Evolutionary conservation across 140 eudicot genomes (phyloP), one percentile per base, ranked within the genome.

Genomic region (Ambrosia hybrid): DNA sequence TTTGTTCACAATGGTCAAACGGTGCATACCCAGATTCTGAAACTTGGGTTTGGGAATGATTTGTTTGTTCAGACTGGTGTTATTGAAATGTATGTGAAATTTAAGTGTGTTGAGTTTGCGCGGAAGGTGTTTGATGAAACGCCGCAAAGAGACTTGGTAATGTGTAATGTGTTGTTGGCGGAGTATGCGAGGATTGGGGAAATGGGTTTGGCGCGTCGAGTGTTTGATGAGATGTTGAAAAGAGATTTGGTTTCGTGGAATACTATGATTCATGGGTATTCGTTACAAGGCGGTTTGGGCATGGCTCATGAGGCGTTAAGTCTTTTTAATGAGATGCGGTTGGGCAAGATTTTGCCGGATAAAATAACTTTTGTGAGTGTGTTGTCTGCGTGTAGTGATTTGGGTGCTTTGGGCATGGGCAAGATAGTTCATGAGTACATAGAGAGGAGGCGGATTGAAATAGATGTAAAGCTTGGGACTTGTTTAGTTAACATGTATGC

Each of bases 401-500:
- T 83, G 16, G 88, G 95, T n/a, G 88, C 95, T 38, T 76, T 88
- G 57, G 82, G 72, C 62, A 76, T 81, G 66, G 95, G 88, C 15
- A 88, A 46, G 51, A 85, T 68, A 76, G 51, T 88, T 45, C 95
- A 85, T 46, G 71, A 75, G 58, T 85, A 88, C 61, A 51, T 80
- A 30, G 64, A 68, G 21, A 78, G 61, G 57, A 64, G 79, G 66
- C 55, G 12, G 6, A 88, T 88, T 1, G 70, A 78, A 39, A 1
- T 88, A 4, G 88, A 85, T 65, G 41, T 78, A 49, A 62, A 83
- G 75, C 83, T 88, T 6, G 75, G 63, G 6, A 80, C 91, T n/a
- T 85, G 87, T 57, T 75, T 88, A 63, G 78, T 88, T 2, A 74
- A 83, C 75, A 85, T 85, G 91, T 88, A 88, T 38, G 76, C 91